Conservation (phyloP, 805 yeast genomes). For the Spathaspora passalidarum region DNA sequence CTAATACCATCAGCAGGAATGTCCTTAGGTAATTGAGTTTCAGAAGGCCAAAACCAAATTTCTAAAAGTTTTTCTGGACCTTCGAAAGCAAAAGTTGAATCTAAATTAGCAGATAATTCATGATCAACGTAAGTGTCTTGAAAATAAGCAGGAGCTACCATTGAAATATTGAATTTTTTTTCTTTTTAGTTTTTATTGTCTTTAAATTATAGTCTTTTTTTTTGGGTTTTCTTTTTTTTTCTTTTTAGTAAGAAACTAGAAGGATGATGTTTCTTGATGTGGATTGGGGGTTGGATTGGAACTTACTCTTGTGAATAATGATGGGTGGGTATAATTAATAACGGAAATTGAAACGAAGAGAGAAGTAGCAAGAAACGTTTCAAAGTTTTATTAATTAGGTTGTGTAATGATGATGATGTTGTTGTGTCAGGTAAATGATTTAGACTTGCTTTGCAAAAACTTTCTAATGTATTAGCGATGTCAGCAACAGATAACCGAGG, state of each 20-base stretch:
- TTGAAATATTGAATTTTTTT: conserved; percentile 9
- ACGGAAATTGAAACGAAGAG: conserved; percentile 36
- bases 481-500: conserved; percentile 16
- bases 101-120: conserved; percentile 72
- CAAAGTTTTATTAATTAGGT: conserved; percentile 27
- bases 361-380: conserved; percentile 50
- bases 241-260: not conserved
- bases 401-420: conserved; percentile 38
- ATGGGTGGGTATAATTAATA: conserved; percentile 13
- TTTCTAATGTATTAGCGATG: conserved; percentile 5
- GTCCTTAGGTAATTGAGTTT: conserved; percentile 34
- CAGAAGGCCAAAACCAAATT: conserved; percentile 73
- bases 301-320: conserved; percentile 33
- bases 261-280: conserved; percentile 11
- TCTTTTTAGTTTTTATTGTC: not conserved
- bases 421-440: not conserved
- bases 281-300: conserved; percentile 38
- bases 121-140: conserved; percentile 66
- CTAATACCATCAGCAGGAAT: conserved; percentile 50
- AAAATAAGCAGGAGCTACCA: conserved; percentile 43
- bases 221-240: not conserved
- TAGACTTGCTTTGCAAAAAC: not conserved
- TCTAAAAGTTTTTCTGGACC: conserved; percentile 95
- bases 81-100: conserved; percentile 90
- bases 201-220: not conserved